Base-by-base conservation (phyloP, 495 filamentous ascomycete genomes). In the Aspergillus kassunensis region DNA sequence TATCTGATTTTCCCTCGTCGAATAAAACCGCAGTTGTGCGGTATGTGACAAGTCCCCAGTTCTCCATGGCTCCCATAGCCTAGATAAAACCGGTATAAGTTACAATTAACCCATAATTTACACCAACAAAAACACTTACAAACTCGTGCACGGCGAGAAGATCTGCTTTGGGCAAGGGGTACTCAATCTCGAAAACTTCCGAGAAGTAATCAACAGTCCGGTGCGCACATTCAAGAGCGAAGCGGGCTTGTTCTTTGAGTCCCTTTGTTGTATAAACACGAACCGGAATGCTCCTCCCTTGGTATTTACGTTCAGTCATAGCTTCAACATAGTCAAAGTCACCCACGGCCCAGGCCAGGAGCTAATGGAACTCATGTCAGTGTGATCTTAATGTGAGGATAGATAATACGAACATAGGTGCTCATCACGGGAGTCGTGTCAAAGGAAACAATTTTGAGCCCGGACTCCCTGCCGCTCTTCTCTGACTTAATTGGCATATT, bases 31-130 rank as follows among this genome's bases (percentile, higher is more conserved):
- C 91, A 9, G 89, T 96, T 9, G 91, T 93, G 58, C 93, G 83
- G 67, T 98, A 98, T 5, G 93, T 98, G 19, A 98, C 85, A 43
- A 98, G 77, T 56, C 93, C 93, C 93, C 93, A 98, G 64, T 97
- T 91, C 62, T 85, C 80, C 81, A 87, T 87, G 35, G 84, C 84
- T 54, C 83, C 83, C 73, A 82, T 79, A 43, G 81, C 82, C 82
- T 87, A 66, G 43, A 47, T 60, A 37, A 46, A 53, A 20, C 51
- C 48, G 43, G 42, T 62, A 64, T 78, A 58, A 76, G 68, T 54
- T 40, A n/a, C 2, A 48, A 46, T 15, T 37, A 13, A 35, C 29
- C 10, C 30, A 30, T 51, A 27, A 1, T n/a, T 3, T n/a, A 33
- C 42, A 23, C 16, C 4, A 35, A 40, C 35, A 3, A 30, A 40